Evolutionary conservation across 2,329 filamentous ascomycete species (phyloP).

Genomic region (Trichophyton simii): DNA sequence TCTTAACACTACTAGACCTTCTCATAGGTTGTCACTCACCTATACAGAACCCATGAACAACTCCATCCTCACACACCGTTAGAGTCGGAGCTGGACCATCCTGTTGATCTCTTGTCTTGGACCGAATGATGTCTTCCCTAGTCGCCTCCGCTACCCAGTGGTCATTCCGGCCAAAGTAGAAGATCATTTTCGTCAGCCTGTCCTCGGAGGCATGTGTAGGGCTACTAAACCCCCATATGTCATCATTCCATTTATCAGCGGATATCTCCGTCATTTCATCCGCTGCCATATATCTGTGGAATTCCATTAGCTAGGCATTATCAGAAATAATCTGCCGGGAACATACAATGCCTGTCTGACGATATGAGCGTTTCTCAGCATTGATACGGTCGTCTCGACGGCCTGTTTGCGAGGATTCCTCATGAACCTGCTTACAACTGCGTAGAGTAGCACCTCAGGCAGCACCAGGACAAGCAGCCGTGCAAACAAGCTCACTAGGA

Average conservation of each 20-base stretch:
- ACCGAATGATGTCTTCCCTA: conserved; percentile 41
- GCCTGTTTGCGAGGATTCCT: conserved; percentile 28
- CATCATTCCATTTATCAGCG: conserved; percentile 44
- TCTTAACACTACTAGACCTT: not conserved
- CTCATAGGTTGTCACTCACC: conserved; percentile 24
- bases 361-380: conserved; percentile 38
- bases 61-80: conserved; percentile 42
- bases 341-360: conserved; percentile 43
- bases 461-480: conserved; percentile 33
- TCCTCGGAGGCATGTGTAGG: conserved; percentile 14
- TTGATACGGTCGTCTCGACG: conserved; percentile 38
- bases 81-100: conserved; percentile 36
- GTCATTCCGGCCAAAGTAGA: conserved; percentile 48
- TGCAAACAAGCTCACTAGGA: conserved; percentile 28
- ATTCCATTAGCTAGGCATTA: not conserved
- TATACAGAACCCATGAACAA: conserved; percentile 50
- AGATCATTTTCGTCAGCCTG: conserved; percentile 37
- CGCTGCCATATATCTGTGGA: conserved; percentile 39
- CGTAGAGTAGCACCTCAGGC: conserved; percentile 28
- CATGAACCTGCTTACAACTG: conserved; percentile 33
- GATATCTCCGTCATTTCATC: conserved; percentile 48
- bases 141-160: conserved; percentile 51
- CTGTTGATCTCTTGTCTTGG: conserved; percentile 20
- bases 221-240: conserved; percentile 44
- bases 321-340: not conserved